Conservation (phyloP, 2,329 filamentous ascomycete genomes). For the Fusarium udum region DNA sequence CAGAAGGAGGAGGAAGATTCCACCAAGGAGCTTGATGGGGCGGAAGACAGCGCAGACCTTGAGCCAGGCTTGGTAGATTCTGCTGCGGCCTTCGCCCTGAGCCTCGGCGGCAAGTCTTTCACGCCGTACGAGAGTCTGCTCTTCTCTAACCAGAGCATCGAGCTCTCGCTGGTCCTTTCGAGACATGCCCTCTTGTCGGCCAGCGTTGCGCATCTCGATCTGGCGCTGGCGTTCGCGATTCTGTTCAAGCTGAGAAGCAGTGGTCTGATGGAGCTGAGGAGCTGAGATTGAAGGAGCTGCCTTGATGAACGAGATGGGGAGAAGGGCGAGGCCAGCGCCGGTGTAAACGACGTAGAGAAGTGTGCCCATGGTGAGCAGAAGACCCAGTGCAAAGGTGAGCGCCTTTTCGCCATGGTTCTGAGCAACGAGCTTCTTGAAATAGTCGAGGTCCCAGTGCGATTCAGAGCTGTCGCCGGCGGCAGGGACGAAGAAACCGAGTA, state of each 20-base stretch:
- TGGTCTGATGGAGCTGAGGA: slow-evolving; percentile 79
- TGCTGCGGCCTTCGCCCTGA: slow-evolving; percentile 78
- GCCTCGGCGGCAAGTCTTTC: slow-evolving; percentile 88
- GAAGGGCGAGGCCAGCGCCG: slow-evolving; percentile 83
- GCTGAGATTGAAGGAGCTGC: slow-evolving; percentile 87
- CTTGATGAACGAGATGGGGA: slow-evolving; percentile 92
- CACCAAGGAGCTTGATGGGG: slow-evolving; percentile 87
- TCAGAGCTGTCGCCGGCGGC: slow-evolving; percentile 73
- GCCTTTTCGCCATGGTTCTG: slow-evolving; percentile 90
- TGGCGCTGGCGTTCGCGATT: slow-evolving; percentile 94
- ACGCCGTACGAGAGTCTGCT: slow-evolving; percentile 89
- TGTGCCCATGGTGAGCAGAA: slow-evolving; percentile 88
- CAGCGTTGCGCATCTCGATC: slow-evolving; percentile 84
- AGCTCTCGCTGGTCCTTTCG: slow-evolving; percentile 89
- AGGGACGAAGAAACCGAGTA: slow-evolving; percentile 94
- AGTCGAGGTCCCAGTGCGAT: slow-evolving; percentile 83
- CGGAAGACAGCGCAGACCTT: slow-evolving; percentile 84
- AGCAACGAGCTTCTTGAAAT: slow-evolving; percentile 84
- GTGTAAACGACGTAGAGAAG: slow-evolving; percentile 90
- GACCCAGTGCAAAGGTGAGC: slow-evolving; percentile 85
- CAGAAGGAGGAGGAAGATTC: slow-evolving; percentile 78
- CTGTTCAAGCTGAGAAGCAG: slow-evolving; percentile 80
- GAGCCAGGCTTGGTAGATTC: slow-evolving; percentile 78
- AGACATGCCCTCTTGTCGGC: slow-evolving; percentile 77
- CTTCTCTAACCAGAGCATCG: slow-evolving; percentile 86